phyloP scores from a whole-genome alignment of 2,329 filamentous ascomycete genomes.

The Polychaeton citri region DNA sequence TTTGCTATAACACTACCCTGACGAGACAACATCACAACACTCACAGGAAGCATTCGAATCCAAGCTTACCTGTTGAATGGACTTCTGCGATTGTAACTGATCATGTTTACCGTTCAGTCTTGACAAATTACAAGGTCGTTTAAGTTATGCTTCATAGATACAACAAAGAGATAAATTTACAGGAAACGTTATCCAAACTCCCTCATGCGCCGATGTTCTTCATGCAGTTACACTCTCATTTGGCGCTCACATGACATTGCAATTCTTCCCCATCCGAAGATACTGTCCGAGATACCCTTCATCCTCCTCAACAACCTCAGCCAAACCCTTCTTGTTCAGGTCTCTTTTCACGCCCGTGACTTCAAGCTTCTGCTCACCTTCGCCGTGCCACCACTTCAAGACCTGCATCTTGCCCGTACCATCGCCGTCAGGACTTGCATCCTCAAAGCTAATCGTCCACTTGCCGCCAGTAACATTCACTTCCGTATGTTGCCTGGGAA shows the following conservation, averaged over 20 bases:
- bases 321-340: slow-evolving; percentile 20
- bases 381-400: slow-evolving; percentile 84
- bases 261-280: slow-evolving; percentile 27
- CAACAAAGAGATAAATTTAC: no score
- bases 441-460: slow-evolving; percentile 70
- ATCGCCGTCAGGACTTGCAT: slow-evolving; percentile 46
- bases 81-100: no score
- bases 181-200: no score
- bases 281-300: slow-evolving; percentile 66
- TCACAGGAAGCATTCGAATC: no score
- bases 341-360: slow-evolving; percentile 61
- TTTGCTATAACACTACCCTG: no score
- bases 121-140: no score
- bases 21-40: no score
- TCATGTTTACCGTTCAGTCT: no score
- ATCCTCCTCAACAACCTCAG: slow-evolving; percentile 40
- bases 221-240: not conserved
- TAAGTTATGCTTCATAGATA: no score
- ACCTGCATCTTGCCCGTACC: slow-evolving; percentile 51
- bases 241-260: slow-evolving; percentile 27
- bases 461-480: slow-evolving; percentile 75
- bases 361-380: slow-evolving; percentile 67
- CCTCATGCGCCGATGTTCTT: not conserved
- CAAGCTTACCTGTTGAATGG: no score
- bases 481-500: slow-evolving; percentile 53